Percentiles rank a stretch among this genome's conserved stretches.
Evolutionary conservation across 371 early-diverging fungal genomes (phyloP).

Genomic region (Mortierella sp.): DNA sequence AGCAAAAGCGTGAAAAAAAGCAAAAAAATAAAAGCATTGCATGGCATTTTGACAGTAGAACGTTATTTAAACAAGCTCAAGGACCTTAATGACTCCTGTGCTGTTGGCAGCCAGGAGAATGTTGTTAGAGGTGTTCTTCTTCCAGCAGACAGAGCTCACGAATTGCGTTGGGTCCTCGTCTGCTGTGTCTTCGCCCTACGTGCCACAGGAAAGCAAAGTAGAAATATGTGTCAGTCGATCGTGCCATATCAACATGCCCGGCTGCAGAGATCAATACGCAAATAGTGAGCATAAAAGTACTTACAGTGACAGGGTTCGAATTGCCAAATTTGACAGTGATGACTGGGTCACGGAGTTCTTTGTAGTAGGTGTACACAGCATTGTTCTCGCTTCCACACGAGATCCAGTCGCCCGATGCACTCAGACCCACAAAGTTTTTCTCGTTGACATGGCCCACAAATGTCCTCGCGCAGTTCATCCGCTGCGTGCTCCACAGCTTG

Average conservation of each 20-base stretch:
- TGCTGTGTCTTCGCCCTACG: constrained; percentile 65
- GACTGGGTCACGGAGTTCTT: constrained; percentile 77
- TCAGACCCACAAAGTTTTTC: constrained; percentile 96
- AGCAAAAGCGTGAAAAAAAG: constrained; percentile 5
- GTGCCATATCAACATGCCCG: background rate
- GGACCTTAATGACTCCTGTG: constrained; percentile 88
- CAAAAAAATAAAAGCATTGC: background rate
- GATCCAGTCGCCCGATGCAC: constrained; percentile 86
- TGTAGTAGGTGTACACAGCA: constrained; percentile 87
- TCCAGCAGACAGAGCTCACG: constrained; percentile 94
- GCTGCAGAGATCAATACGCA: background rate
- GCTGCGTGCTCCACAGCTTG: constrained; percentile 82
- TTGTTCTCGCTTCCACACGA: constrained; percentile 95
- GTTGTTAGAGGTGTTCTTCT: constrained; percentile 72
- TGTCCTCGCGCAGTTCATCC: constrained; percentile 72
- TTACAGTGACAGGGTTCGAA: constrained; percentile 73
- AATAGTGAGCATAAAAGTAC: constrained; percentile 6
- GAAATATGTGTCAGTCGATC: background rate
- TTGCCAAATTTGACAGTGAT: constrained; percentile 82
- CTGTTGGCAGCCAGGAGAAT: constrained; percentile 91
- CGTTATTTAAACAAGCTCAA: constrained; percentile 66
- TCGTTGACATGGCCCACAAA: constrained; percentile 92
- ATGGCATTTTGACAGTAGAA: background rate
- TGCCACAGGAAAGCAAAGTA: background rate
- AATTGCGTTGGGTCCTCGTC: constrained; percentile 81